Percentiles rank a stretch among this genome's conserved stretches.
These are phyloP conservation scores for Ammopiptanthus mongolicus DNA, from an alignment of 306 rosid species.

Conservation along the genomic window DNA sequence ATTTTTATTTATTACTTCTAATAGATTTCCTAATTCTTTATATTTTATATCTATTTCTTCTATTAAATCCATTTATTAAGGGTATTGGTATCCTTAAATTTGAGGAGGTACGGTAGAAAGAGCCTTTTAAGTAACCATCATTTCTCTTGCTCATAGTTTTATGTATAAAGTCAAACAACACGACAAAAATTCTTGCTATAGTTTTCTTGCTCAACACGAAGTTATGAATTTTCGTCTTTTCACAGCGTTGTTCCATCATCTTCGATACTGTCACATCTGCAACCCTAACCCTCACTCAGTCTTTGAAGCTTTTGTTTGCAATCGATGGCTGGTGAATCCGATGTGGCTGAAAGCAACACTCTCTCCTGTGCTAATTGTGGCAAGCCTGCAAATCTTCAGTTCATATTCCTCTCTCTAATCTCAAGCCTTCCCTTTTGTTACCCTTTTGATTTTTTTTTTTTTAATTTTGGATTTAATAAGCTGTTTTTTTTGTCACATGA, in stretches of 20 bases:
- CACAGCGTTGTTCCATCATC: background rate
- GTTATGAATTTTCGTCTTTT: background rate
- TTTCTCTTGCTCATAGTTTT: too few species aligned
- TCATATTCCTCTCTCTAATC: background rate
- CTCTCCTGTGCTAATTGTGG: slow-evolving; percentile 67
- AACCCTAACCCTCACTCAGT: slow-evolving; percentile 20
- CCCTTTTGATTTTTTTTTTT: background rate
- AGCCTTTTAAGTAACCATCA: too few species aligned
- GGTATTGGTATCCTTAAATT: too few species aligned
- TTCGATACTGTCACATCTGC: background rate
- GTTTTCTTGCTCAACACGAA: slow-evolving; percentile 1
- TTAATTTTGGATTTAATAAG: background rate
- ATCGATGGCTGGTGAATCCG: slow-evolving; percentile 61
- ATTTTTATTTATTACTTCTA: too few species aligned
- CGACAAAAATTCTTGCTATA: too few species aligned
- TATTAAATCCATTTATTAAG: too few species aligned
- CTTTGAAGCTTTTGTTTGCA: background rate
- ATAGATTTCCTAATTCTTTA: too few species aligned
- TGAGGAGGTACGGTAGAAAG: too few species aligned
- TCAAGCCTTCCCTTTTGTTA: background rate
- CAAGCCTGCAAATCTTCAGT: slow-evolving; percentile 87
- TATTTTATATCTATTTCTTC: too few species aligned
- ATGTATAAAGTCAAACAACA: too few species aligned
- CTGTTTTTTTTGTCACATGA: background rate
- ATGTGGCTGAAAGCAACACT: slow-evolving; percentile 31